Evolutionary conservation across 2,329 filamentous ascomycete species (phyloP).

Genomic region (Alternaria sp.): DNA sequence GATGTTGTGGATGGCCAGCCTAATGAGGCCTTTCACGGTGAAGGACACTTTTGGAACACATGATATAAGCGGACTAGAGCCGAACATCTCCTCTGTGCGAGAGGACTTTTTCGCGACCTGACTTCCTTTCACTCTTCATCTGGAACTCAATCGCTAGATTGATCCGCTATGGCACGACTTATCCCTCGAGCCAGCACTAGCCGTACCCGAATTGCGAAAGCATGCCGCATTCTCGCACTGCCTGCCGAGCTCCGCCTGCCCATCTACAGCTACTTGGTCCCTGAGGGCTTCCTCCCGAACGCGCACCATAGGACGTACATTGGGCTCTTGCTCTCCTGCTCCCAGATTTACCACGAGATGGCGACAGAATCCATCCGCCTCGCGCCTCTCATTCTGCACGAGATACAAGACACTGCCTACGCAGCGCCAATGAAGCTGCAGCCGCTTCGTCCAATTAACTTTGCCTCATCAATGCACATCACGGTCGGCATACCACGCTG

Average conservation of each 20-base stretch:
- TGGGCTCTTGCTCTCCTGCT: constrained; percentile 12
- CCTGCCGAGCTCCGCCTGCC: constrained; percentile 2
- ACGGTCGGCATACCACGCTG: constrained; percentile 7
- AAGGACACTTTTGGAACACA: background rate
- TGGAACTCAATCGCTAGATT: background rate
- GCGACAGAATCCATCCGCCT: background rate
- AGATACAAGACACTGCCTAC: background rate
- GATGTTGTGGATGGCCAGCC: background rate
- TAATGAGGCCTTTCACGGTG: background rate
- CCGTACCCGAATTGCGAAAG: background rate
- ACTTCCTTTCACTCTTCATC: background rate
- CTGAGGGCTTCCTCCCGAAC: constrained; percentile 1
- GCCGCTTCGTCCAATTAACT: background rate
- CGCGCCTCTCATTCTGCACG: constrained; percentile 3
- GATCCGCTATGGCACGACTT: background rate
- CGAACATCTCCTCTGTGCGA: background rate
- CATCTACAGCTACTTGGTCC: constrained; percentile 2
- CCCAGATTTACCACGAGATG: constrained; percentile 11
- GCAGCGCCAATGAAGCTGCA: background rate
- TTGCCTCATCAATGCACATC: constrained; percentile 9
- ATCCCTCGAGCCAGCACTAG: background rate
- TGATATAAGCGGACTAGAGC: background rate
- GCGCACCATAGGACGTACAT: background rate
- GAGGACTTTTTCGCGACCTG: background rate
- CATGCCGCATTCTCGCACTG: constrained; percentile 2